Percentiles rank a stretch among this genome's conserved stretches.
These are phyloP conservation scores for Didymellaceae sp. DNA, from an alignment of 2,329 filamentous ascomycete genomes.

Conservation along the genomic window DNA sequence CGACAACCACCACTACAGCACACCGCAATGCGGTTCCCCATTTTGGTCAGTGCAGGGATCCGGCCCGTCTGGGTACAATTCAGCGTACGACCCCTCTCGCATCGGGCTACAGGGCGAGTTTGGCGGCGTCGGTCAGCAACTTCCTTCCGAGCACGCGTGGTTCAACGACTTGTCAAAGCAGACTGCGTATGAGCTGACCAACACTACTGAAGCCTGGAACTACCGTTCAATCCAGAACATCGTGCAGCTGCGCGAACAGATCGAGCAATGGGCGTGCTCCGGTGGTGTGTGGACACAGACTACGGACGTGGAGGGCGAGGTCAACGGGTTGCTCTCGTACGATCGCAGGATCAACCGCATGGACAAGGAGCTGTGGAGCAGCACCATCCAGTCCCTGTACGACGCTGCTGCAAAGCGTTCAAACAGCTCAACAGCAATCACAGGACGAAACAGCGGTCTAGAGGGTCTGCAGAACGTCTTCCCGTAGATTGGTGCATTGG, in stretches of 20 bases:
- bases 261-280: slow-evolving; percentile 66
- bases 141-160: slow-evolving; percentile 70
- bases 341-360: slow-evolving; percentile 67
- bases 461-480: slow-evolving; percentile 5
- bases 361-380: slow-evolving; percentile 64
- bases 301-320: slow-evolving; percentile 75
- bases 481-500: neutral
- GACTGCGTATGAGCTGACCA: slow-evolving; percentile 71
- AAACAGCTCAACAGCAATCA: slow-evolving; percentile 7
- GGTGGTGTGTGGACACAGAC: slow-evolving; percentile 77
- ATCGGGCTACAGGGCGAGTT: slow-evolving; percentile 76
- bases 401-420: slow-evolving; percentile 50
- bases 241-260: slow-evolving; percentile 56
- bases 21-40: slow-evolving; percentile 72
- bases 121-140: slow-evolving; percentile 71
- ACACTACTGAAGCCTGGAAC: slow-evolving; percentile 67
- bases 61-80: slow-evolving; percentile 48
- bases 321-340: slow-evolving; percentile 74
- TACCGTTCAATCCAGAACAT: slow-evolving; percentile 65
- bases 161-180: slow-evolving; percentile 63
- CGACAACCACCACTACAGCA: slow-evolving; percentile 76
- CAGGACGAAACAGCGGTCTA: neutral
- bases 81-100: slow-evolving; percentile 60
- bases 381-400: slow-evolving; percentile 66
- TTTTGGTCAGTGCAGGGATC: slow-evolving; percentile 67